Conservation (phyloP, 139 green algal species). For the Edaphochlamys debaryana region DNA sequence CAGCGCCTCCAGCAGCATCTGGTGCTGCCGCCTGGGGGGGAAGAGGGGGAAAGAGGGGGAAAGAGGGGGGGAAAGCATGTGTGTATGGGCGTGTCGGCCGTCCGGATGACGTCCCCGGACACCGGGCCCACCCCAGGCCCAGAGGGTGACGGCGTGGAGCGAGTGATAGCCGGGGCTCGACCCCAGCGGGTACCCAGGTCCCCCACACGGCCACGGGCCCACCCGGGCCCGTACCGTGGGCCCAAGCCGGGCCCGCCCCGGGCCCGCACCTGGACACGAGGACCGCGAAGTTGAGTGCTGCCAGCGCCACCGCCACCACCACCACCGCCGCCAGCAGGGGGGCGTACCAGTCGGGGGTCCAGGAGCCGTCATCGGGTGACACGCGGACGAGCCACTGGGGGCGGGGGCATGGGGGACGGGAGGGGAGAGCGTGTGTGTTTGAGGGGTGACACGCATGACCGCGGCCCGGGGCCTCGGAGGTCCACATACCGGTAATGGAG, state of each 20-base stretch:
- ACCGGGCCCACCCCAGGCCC: too few species aligned
- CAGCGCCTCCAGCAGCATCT: conserved; percentile 38
- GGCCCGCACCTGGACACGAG: conserved; percentile 33
- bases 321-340: conserved; percentile 2
- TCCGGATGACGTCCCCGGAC: background rate
- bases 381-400: conserved; percentile 9
- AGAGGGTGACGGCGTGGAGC: too few species aligned
- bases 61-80: background rate
- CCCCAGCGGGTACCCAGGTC: too few species aligned
- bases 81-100: background rate
- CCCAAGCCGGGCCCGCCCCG: too few species aligned
- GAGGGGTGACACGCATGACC: too few species aligned
- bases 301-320: background rate
- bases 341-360: background rate
- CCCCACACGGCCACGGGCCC: too few species aligned
- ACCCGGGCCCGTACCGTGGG: too few species aligned
- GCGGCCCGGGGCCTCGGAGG: too few species aligned
- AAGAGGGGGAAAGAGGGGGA: background rate
- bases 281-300: background rate
- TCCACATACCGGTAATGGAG: too few species aligned
- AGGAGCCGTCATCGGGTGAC: background rate
- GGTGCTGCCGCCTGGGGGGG: conserved; percentile 22
- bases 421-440: background rate
- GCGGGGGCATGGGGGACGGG: background rate
- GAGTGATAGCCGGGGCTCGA: too few species aligned